These are phyloP conservation scores for Cercophora sp. DNA, from an alignment of 495 filamentous ascomycete genomes.

Conservation along the genomic window DNA sequence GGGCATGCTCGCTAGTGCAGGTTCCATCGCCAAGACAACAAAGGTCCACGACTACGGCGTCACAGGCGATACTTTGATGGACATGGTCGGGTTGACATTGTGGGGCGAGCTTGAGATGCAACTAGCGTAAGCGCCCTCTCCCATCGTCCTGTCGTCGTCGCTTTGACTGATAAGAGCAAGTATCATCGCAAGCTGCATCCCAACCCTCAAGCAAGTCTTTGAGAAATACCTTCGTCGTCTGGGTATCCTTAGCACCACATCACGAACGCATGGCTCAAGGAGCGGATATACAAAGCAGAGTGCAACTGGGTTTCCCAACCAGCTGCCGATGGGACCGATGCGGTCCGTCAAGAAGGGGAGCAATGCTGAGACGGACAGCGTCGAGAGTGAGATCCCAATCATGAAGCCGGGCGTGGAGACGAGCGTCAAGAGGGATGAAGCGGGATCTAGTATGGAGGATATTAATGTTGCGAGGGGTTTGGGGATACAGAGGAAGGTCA, in stretches of 20 bases:
- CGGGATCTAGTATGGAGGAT: no score
- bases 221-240: not conserved
- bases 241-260: not conserved
- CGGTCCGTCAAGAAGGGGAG: not conserved
- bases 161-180: not conserved
- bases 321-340: no score
- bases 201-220: slow-evolving; percentile 1
- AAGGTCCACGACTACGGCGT: slow-evolving; percentile 20
- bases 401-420: no score
- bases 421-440: no score
- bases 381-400: not conserved
- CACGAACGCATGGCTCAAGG: not conserved
- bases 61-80: slow-evolving; percentile 14
- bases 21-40: slow-evolving; percentile 28
- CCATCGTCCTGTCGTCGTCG: not conserved
- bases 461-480: no score
- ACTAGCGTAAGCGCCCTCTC: slow-evolving; percentile 14
- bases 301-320: not conserved
- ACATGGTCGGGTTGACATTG: slow-evolving; percentile 23
- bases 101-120: slow-evolving; percentile 30
- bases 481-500: no score
- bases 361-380: not conserved
- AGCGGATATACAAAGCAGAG: not conserved
- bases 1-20: slow-evolving; percentile 26
- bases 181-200: slow-evolving; percentile 14